phyloP scores from a whole-genome alignment of 2,329 filamentous ascomycete species.

The Arthrobotrys sinensis region DNA sequence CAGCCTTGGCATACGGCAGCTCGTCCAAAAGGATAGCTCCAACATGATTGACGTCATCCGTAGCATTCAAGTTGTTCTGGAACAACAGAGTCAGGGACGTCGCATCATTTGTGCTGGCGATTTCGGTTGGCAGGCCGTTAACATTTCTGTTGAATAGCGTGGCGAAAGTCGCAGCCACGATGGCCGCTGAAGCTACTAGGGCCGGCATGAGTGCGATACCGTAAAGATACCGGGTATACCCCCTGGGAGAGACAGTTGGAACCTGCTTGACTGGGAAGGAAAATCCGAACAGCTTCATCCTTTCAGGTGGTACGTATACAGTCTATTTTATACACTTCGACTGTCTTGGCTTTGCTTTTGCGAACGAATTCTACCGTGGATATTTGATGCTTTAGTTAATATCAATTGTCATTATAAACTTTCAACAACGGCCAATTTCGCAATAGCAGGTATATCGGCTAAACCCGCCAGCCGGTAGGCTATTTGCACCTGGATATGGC shows the following conservation, averaged over 20 bases:
- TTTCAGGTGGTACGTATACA: neutral
- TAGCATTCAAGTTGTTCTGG: conserved; percentile 73
- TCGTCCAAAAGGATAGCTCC: conserved; percentile 71
- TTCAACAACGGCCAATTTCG: neutral
- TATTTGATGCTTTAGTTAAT: neutral
- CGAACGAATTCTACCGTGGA: neutral
- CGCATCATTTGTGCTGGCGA: conserved; percentile 65
- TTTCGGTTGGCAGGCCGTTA: neutral
- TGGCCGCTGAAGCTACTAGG: conserved; percentile 14
- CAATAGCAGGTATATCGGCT: neutral
- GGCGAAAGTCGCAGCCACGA: neutral
- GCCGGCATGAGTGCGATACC: conserved; percentile 11
- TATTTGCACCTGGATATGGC: neutral
- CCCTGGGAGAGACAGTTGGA: neutral
- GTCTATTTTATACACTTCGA: neutral
- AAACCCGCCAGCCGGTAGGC: conserved; percentile 26
- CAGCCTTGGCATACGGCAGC: conserved; percentile 67
- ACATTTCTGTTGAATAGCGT: conserved; percentile 5
- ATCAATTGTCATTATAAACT: neutral
- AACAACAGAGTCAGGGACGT: conserved; percentile 72
- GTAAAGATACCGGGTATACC: conserved; percentile 2
- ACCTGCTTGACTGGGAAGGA: conserved; percentile 20
- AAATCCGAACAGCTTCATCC: conserved; percentile 25
- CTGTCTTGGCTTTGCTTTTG: conserved; percentile 19
- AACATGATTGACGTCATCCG: conserved; percentile 72